phyloP scores from a whole-genome alignment of 2,329 filamentous ascomycete genomes.

The Pseudogymnoascus sp. region DNA sequence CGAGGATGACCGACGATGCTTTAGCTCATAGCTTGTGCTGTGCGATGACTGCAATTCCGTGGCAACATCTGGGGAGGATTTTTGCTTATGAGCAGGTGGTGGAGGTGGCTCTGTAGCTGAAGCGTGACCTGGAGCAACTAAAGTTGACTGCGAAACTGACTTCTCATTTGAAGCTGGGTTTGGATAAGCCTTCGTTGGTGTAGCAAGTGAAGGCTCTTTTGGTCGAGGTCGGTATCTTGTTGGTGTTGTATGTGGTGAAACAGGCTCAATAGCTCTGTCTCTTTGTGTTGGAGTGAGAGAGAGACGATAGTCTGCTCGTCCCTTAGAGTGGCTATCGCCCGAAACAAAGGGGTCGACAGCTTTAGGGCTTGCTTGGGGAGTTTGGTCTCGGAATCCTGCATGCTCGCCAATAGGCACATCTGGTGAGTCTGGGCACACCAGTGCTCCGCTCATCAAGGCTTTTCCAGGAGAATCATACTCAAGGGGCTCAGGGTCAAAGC shows the following conservation, averaged over 20 bases:
- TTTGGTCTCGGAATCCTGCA: slow-evolving; percentile 9
- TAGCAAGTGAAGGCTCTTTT: background rate
- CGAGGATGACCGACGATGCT: slow-evolving; percentile 73
- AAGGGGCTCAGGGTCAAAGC: slow-evolving; percentile 30
- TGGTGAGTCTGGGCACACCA: background rate
- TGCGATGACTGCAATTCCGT: background rate
- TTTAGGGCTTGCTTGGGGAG: background rate
- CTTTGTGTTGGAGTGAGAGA: background rate
- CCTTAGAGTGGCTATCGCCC: background rate
- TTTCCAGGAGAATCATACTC: slow-evolving; percentile 25
- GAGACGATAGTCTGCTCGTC: background rate
- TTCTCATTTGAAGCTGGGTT: background rate
- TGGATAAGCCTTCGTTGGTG: slow-evolving; percentile 1
- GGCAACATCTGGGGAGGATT: background rate
- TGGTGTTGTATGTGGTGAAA: background rate
- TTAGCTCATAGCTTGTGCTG: slow-evolving; percentile 14
- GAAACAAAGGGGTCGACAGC: slow-evolving; percentile 3
- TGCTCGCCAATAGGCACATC: slow-evolving; percentile 10
- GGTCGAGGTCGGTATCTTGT: slow-evolving; percentile 2
- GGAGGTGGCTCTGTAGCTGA: background rate
- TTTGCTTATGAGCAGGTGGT: slow-evolving; percentile 1
- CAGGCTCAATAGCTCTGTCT: background rate
- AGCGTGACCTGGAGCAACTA: background rate
- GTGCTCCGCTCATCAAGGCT: slow-evolving; percentile 24
- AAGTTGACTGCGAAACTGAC: background rate